Conservation (phyloP, 2,329 filamentous ascomycete genomes). For the Sporothrix protearum region DNA sequence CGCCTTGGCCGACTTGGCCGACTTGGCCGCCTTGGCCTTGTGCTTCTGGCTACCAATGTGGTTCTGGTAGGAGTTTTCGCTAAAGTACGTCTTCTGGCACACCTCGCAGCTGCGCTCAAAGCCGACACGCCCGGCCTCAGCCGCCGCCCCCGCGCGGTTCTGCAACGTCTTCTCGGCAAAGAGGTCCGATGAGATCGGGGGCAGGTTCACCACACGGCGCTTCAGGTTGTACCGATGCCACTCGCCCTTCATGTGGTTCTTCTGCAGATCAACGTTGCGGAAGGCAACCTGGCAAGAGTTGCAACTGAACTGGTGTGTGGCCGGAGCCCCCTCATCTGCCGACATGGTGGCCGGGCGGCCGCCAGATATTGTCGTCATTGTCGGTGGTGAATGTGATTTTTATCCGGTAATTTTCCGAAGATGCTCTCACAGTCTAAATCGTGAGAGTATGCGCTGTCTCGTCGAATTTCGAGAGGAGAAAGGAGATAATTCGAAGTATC, state of each 20-base stretch:
- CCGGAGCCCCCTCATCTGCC: constrained; percentile 32
- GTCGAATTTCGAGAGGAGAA: neutral
- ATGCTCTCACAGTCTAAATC: neutral
- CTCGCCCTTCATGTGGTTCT: constrained; percentile 95
- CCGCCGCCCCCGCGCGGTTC: constrained; percentile 77
- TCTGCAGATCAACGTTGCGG: constrained; percentile 86
- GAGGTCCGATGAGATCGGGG: constrained; percentile 84
- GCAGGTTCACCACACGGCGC: constrained; percentile 83
- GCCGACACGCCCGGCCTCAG: constrained; percentile 80
- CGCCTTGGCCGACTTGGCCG: constrained; percentile 56
- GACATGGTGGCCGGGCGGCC: constrained; percentile 36
- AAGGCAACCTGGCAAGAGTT: constrained; percentile 98
- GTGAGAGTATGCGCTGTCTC: neutral
- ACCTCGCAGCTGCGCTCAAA: constrained; percentile 79
- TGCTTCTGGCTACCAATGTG: constrained; percentile 91
- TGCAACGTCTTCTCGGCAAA: constrained; percentile 96
- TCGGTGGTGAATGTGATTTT: neutral
- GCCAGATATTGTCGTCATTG: constrained; percentile 50
- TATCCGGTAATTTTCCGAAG: neutral
- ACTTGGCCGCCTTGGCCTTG: constrained; percentile 61
- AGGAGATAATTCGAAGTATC: neutral
- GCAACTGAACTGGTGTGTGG: constrained; percentile 89
- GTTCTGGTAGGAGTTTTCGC: constrained; percentile 92
- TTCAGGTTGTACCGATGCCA: constrained; percentile 99
- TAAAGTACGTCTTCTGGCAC: constrained; percentile 92